A percentile compares a stretch with the other conserved stretches of the same genome.
Conservation (phyloP, 129 eudicot genomes). For the Helianthus annuus region HanXRQr2.0-SUNRISE NC_035448.2:85959405-85959904, state of each 20-base stretch:
- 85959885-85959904: slow-evolving; percentile 25
- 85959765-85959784: slow-evolving; percentile 36
- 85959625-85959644: slow-evolving; percentile 28
- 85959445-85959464: slow-evolving; percentile 30
- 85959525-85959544: slow-evolving; percentile 95
- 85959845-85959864: slow-evolving; percentile 23
- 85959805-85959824: slow-evolving; percentile 35
- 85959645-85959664: slow-evolving; percentile 30
- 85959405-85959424: slow-evolving; percentile 66
- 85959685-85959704: slow-evolving; percentile 30
- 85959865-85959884: slow-evolving; percentile 14
- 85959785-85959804: slow-evolving; percentile 39
- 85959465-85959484: no score
- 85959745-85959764: slow-evolving; percentile 36
- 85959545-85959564: slow-evolving; percentile 82
- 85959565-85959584: slow-evolving; percentile 67
- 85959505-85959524: slow-evolving; percentile 86
- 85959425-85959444: slow-evolving; percentile 56
- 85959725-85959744: slow-evolving; percentile 28
- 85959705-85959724: slow-evolving; percentile 24
- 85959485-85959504: slow-evolving; percentile 55
- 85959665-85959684: slow-evolving; percentile 23
- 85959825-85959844: slow-evolving; percentile 47
- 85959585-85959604: slow-evolving; percentile 57
- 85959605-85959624: slow-evolving; percentile 73